Evolutionary conservation across 148 eudicot genomes (phyloP).

Genomic region (Vaccinium corymbosum): DNA sequence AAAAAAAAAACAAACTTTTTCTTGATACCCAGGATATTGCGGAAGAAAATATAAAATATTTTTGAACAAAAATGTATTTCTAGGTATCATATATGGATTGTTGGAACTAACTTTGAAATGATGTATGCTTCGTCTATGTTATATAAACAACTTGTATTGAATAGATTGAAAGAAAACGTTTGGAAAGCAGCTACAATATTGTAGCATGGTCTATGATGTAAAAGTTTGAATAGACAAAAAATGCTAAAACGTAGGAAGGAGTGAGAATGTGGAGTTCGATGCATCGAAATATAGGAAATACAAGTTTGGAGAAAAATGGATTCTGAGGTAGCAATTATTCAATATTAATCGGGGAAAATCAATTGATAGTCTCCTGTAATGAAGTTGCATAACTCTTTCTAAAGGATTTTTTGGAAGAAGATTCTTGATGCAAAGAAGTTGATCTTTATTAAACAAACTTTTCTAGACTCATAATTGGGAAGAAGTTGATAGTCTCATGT

Average conservation of each 20-base stretch:
- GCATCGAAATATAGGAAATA: not conserved
- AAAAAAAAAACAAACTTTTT: too few species aligned
- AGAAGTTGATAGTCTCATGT: too few species aligned
- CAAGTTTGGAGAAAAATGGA: not conserved
- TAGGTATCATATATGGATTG: not conserved
- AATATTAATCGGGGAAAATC: not conserved
- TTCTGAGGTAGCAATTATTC: not conserved
- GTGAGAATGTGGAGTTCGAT: not conserved
- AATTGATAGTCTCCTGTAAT: not conserved
- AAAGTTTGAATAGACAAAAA: not conserved
- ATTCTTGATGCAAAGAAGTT: not conserved
- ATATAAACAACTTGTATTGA: not conserved
- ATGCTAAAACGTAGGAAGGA: not conserved
- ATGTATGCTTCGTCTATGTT: not conserved
- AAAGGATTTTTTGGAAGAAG: not conserved
- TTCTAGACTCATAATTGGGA: not conserved
- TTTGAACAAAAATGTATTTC: not conserved
- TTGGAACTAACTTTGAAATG: not conserved
- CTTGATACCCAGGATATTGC: too few species aligned
- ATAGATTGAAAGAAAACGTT: not conserved
- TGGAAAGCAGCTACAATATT: not conserved
- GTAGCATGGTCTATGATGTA: not conserved
- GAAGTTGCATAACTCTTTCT: not conserved
- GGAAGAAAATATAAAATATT: too few species aligned
- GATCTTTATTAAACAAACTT: not conserved